A percentile compares a stretch with the other conserved stretches of the same genome.
phyloP scores from a whole-genome alignment of 2,329 filamentous ascomycete species.

The Trichophyton schoenleinii region DNA sequence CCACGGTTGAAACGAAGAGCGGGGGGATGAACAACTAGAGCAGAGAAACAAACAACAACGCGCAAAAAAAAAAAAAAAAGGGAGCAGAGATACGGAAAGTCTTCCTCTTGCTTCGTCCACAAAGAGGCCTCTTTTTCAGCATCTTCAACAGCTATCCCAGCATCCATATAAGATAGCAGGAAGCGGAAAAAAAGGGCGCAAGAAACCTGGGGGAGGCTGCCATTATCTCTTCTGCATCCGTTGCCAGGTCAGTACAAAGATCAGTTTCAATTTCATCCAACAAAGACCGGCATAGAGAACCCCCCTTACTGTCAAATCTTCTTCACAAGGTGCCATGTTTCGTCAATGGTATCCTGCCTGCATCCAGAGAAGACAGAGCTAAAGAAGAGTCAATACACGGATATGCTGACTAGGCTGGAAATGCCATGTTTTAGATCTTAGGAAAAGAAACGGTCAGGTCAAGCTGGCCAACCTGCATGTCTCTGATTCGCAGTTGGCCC shows the following conservation, averaged over 20 bases:
- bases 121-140: neutral
- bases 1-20: neutral
- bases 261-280: neutral
- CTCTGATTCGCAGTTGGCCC: slow-evolving; percentile 6
- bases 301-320: neutral
- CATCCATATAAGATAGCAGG: neutral
- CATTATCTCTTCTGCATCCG: slow-evolving; percentile 6
- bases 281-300: neutral
- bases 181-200: neutral
- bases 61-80: neutral
- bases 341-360: neutral
- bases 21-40: no score
- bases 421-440: neutral
- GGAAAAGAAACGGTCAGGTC: slow-evolving; percentile 2
- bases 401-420: neutral
- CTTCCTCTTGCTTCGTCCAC: neutral
- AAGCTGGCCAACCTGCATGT: slow-evolving; percentile 9
- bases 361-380: neutral
- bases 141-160: neutral
- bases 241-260: neutral
- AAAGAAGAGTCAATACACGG: neutral
- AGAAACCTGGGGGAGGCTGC: neutral
- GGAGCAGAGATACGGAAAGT: neutral
- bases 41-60: neutral
- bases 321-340: neutral